These are phyloP conservation scores for Ustilago shanxiensis DNA, from an alignment of 1,284 basidiomycete species.

Conservation along the genomic window DNA sequence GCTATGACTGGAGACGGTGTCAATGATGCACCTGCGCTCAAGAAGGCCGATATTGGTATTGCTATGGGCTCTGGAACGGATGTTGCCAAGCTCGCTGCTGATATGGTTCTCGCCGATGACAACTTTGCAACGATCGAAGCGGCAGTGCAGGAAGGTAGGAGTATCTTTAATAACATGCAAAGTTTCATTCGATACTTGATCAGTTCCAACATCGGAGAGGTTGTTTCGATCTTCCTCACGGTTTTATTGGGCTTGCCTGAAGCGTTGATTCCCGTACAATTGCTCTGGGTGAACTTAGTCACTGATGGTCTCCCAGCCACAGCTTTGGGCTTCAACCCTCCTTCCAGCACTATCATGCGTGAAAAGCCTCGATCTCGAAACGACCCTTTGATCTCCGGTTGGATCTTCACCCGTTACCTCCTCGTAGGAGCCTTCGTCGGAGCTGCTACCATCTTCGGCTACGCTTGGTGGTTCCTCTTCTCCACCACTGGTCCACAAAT, in stretches of 20 bases:
- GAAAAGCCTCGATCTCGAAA: constrained; percentile 87
- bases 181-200: constrained; percentile 89
- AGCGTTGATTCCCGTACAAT: constrained; percentile 95
- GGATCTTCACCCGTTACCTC: constrained; percentile 96
- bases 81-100: constrained; percentile 71
- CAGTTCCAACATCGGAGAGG: constrained; percentile 97
- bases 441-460: constrained; percentile 92
- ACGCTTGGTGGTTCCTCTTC: constrained; percentile 98
- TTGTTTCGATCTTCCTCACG: constrained; percentile 96
- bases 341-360: constrained; percentile 91
- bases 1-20: constrained; percentile 79
- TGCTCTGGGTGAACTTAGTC: constrained; percentile 79
- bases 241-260: constrained; percentile 98
- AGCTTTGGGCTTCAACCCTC: constrained; percentile 97
- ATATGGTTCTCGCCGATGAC: constrained; percentile 73
- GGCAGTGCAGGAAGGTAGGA: constrained; percentile 85
- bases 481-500: constrained; percentile 92
- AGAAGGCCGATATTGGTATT: constrained; percentile 72
- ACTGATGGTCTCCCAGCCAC: constrained; percentile 92
- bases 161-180: constrained; percentile 99
- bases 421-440: constrained; percentile 94
- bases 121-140: constrained; percentile 72
- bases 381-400: constrained; percentile 90
- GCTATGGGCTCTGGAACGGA: constrained; percentile 72
- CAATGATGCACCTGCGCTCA: constrained; percentile 72